phyloP scores from a whole-genome alignment of 2,329 filamentous ascomycete genomes.

The Paraphaeosphaeria sporulosa region DNA sequence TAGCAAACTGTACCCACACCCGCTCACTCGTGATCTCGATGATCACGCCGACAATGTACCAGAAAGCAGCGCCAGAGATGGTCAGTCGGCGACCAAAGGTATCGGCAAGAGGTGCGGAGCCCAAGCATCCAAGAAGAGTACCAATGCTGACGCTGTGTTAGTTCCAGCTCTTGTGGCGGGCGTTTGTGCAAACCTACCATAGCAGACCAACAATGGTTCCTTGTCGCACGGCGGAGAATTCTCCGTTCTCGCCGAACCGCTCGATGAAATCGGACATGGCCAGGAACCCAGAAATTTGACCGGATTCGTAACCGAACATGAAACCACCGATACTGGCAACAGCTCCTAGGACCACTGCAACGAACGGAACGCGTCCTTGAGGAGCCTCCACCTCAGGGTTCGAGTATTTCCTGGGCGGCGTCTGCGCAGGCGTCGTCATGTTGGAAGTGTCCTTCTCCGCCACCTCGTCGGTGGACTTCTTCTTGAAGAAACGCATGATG shows the following conservation, averaged over 20 bases:
- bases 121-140: slow-evolving; percentile 75
- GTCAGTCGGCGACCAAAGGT: slow-evolving; percentile 66
- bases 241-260: slow-evolving; percentile 42
- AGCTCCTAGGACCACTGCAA: slow-evolving; percentile 41
- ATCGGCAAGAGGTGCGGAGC: slow-evolving; percentile 66
- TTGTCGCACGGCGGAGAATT: slow-evolving; percentile 43
- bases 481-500: slow-evolving; percentile 35
- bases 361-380: slow-evolving; percentile 33
- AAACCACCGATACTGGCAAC: slow-evolving; percentile 46
- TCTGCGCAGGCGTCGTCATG: slow-evolving; percentile 32
- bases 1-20: slow-evolving; percentile 70
- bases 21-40: slow-evolving; percentile 68
- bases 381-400: slow-evolving; percentile 22
- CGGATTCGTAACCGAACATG: slow-evolving; percentile 44
- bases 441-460: slow-evolving; percentile 37
- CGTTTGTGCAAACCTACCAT: slow-evolving; percentile 28
- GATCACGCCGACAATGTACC: slow-evolving; percentile 69
- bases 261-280: slow-evolving; percentile 45
- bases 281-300: slow-evolving; percentile 43
- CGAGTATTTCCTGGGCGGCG: slow-evolving; percentile 35
- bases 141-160: slow-evolving; percentile 57
- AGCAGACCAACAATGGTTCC: slow-evolving; percentile 48
- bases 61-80: slow-evolving; percentile 68
- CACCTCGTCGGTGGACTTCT: slow-evolving; percentile 23
- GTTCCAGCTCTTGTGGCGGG: background rate